phyloP scores from a whole-genome alignment of 1,139 yeast genomes.

The Hyphopichia burtonii region DNA sequence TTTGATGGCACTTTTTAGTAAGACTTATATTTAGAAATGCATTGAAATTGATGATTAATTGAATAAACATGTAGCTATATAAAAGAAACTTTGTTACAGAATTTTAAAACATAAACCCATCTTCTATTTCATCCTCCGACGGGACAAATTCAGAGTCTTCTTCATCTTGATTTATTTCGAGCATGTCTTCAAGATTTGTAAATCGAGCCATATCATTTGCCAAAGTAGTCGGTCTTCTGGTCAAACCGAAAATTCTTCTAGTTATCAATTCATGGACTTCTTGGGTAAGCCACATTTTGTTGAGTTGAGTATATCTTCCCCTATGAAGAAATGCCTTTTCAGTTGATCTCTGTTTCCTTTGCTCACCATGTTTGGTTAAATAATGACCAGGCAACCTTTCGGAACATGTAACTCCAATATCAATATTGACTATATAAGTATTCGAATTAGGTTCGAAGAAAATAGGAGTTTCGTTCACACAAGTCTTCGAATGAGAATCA shows the following conservation, averaged over 20 bases:
- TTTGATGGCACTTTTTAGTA: conserved; percentile 31
- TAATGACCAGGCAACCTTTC: conserved; percentile 58
- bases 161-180: conserved; percentile 8
- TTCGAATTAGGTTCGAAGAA: conserved; percentile 45
- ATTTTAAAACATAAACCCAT: neutral
- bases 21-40: neutral
- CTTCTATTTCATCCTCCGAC: neutral
- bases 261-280: conserved; percentile 42
- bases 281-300: conserved; percentile 59
- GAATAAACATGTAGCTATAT: neutral
- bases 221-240: conserved; percentile 9
- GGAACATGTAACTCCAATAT: neutral
- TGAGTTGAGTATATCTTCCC: conserved; percentile 54
- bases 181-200: conserved; percentile 4
- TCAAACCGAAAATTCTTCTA: conserved; percentile 28
- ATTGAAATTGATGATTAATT: neutral
- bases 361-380: conserved; percentile 71
- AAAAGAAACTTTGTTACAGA: neutral
- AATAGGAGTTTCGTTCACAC: conserved; percentile 32
- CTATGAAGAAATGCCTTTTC: conserved; percentile 55
- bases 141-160: conserved; percentile 8
- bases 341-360: conserved; percentile 51
- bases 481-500: conserved; percentile 23
- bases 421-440: neutral
- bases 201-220: neutral